phyloP scores from a whole-genome alignment of 352 stramenopile species.

The Globisporangium sylvaticum region DNA sequence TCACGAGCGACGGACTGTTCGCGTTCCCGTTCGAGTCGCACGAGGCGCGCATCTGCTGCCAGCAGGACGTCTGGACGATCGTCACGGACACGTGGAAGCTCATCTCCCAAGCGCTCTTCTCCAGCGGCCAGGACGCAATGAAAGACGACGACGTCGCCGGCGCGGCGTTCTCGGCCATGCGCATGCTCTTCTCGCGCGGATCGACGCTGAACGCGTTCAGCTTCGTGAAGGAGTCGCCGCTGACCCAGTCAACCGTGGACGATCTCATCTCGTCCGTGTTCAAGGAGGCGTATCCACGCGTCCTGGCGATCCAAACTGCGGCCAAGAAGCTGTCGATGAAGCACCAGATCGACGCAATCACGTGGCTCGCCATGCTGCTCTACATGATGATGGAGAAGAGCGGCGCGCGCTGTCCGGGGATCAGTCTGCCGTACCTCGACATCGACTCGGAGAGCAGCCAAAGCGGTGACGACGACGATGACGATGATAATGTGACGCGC shows the following conservation, averaged over 20 bases:
- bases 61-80: conserved; percentile 77
- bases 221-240: conserved; percentile 26
- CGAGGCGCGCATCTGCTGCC: conserved; percentile 71
- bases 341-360: conserved; percentile 51
- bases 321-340: conserved; percentile 53
- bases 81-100: conserved; percentile 79
- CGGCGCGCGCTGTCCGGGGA: conserved; percentile 51
- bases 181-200: conserved; percentile 51
- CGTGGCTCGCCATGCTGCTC: conserved; percentile 73
- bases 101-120: conserved; percentile 61
- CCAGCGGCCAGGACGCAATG: conserved; percentile 4
- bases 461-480: conserved; percentile 31
- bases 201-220: conserved; percentile 29
- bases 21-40: conserved; percentile 83
- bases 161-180: conserved; percentile 54
- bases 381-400: conserved; percentile 83
- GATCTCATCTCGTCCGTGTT: conserved; percentile 62
- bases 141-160: conserved; percentile 20
- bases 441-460: conserved; percentile 42
- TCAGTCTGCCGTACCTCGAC: conserved; percentile 67
- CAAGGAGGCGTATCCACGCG: conserved; percentile 59
- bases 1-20: conserved; percentile 55
- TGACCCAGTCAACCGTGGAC: conserved; percentile 48
- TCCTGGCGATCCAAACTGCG: conserved; percentile 37
- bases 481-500: conserved; percentile 43